Base-by-base conservation (phyloP, 2,329 filamentous ascomycete genomes). In the Verticillium zaregamsianum region DNA sequence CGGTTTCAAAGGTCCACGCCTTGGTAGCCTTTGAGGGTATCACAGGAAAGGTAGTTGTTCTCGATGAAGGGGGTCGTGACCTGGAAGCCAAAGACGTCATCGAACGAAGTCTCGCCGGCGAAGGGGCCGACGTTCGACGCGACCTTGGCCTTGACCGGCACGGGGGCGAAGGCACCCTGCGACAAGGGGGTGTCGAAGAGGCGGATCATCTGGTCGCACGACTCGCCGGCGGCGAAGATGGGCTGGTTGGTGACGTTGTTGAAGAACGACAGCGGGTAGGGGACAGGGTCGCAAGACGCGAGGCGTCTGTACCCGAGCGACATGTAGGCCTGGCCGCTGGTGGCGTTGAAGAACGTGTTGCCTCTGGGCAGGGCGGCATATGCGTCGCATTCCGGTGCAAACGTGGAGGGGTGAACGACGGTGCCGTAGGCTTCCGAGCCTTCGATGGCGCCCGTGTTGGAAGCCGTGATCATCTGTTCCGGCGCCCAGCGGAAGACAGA, bases 211-310 rank as follows among this genome's bases (percentile, higher is more conserved):
- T 78, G 74, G 58, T 82, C 78, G 69, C 80, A 82, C 0, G 69
- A 66, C 54, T 70, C 68, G 11, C 72, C 72, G 58, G 78, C 71
- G 11, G 73, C 75, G 63, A 82, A 82, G 5, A 73, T 74, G 1
- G 82, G 81, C 68, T 86, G 83, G 67, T 86, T 86, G 3, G 82
- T 84, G 55, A 83, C 72, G 67, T 84, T 84, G 65, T 73, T 66
- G 69, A 80, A 79, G 61, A 83, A 79, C 1, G 68, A 66, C 4
- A 82, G 64, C 0, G 78, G 74, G 62, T 76, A 80, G 0, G 73
- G 69, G 31, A 65, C 64, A 4, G 55, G 6, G 23, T 62, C 55
- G 17, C 17, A 54, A 40, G 3, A 61, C 12, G 57, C 58, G 9
- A 7, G 32, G 4, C 65, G 68, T 17, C 60, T 56, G 3, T 69